Evolutionary conservation across 257 asterid genomes (phyloP).

Genomic region (Nicotiana knightiana): DNA sequence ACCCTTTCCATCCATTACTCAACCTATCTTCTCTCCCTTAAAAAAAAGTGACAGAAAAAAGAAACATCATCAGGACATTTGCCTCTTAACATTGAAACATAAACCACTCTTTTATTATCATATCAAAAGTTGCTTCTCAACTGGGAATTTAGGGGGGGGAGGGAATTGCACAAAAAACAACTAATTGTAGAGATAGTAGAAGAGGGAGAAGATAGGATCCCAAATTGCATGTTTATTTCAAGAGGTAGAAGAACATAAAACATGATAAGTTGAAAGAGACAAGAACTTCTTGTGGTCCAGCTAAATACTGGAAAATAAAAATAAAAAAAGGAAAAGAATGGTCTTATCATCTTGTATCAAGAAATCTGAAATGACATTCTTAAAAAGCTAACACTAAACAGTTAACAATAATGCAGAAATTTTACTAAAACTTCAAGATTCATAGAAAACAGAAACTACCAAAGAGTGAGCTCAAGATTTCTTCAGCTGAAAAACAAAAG

Average conservation of each 20-base stretch:
- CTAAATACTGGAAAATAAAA: neutral
- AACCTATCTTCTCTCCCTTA: neutral
- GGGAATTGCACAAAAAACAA: neutral
- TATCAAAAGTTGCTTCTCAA: neutral
- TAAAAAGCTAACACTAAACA: constrained; percentile 3
- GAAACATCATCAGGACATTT: neutral
- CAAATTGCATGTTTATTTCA: neutral
- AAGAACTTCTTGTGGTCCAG: constrained; percentile 6
- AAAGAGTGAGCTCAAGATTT: neutral
- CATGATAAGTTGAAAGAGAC: neutral
- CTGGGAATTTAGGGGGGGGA: no score
- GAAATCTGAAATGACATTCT: constrained; percentile 7
- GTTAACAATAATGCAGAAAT: neutral
- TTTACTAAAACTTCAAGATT: neutral
- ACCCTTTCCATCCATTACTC: constrained; percentile 54
- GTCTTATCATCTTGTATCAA: constrained; percentile 2
- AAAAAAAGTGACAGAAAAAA: neutral
- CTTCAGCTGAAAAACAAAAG: neutral
- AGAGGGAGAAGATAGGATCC: neutral
- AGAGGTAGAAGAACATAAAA: neutral
- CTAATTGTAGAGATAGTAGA: neutral
- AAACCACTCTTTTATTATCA: constrained; percentile 4
- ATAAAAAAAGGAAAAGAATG: neutral
- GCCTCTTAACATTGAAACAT: neutral
- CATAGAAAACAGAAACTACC: constrained; percentile 2